These are phyloP conservation scores for Jatropha podagrica DNA, from an alignment of 441 rosid species.

Conservation along the genomic window DNA sequence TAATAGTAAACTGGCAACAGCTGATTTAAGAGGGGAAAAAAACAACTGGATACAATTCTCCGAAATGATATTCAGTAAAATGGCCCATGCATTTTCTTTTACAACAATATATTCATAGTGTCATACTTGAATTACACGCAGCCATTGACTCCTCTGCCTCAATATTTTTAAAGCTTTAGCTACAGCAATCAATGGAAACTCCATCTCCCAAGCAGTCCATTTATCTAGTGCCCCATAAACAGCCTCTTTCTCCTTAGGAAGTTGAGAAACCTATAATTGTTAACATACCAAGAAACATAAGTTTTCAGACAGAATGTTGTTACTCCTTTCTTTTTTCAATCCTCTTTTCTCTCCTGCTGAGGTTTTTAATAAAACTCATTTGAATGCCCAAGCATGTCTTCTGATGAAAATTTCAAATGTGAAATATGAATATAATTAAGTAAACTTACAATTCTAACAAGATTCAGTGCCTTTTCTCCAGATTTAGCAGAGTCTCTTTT, in stretches of 20 bases:
- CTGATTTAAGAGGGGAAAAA: no score
- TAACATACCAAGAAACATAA: conserved; percentile 16
- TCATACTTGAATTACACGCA: conserved; percentile 67
- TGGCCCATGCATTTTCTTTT: neutral
- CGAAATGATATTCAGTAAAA: neutral
- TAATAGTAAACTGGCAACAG: neutral
- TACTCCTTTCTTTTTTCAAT: no score
- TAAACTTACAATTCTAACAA: conserved; percentile 59
- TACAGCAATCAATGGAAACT: conserved; percentile 69
- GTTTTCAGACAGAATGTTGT: neutral
- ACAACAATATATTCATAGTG: neutral
- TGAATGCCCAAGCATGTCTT: neutral
- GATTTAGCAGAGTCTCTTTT: conserved; percentile 78
- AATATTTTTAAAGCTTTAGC: conserved; percentile 62
- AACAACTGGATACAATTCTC: no score
- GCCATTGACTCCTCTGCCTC: conserved; percentile 62
- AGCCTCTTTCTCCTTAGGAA: conserved; percentile 72
- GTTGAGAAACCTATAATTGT: conserved; percentile 58
- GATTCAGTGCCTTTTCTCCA: conserved; percentile 66
- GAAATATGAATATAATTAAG: neutral
- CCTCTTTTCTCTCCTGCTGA: no score
- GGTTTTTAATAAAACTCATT: neutral
- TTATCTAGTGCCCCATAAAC: conserved; percentile 80
- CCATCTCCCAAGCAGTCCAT: conserved; percentile 82
- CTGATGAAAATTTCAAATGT: neutral